Conservation (phyloP, 2,329 filamentous ascomycete genomes). For the Microdochium paspali region DNA sequence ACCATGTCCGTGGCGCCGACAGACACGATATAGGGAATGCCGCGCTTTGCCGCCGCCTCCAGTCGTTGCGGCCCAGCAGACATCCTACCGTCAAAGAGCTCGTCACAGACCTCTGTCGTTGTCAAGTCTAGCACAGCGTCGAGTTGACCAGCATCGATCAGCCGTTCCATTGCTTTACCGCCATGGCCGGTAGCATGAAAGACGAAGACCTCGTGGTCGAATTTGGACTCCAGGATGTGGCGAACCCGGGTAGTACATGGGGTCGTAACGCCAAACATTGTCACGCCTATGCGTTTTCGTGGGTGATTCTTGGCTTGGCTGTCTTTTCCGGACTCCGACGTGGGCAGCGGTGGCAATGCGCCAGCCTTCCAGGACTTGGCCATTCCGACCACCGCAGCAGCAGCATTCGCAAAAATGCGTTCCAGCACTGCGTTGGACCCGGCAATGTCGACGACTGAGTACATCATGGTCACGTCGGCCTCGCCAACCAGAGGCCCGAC, state of each 20-base stretch:
- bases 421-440: slow-evolving; percentile 52
- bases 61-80: slow-evolving; percentile 48
- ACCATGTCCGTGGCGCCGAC: slow-evolving; percentile 50
- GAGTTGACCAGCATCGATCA: slow-evolving; percentile 46
- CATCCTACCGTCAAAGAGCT: slow-evolving; percentile 53
- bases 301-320: neutral
- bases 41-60: slow-evolving; percentile 42
- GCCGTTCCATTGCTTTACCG: slow-evolving; percentile 58
- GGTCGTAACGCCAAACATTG: slow-evolving; percentile 70
- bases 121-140: slow-evolving; percentile 64
- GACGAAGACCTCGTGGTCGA: slow-evolving; percentile 47
- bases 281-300: slow-evolving; percentile 49
- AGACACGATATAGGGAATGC: slow-evolving; percentile 43
- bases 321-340: neutral
- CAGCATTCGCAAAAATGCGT: slow-evolving; percentile 52
- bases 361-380: slow-evolving; percentile 30
- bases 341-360: neutral
- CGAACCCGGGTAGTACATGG: slow-evolving; percentile 51
- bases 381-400: slow-evolving; percentile 50
- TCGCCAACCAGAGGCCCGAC: slow-evolving; percentile 56
- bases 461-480: slow-evolving; percentile 61
- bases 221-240: slow-evolving; percentile 32
- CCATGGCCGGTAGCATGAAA: slow-evolving; percentile 65
- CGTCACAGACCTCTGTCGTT: slow-evolving; percentile 59
- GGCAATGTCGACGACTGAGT: slow-evolving; percentile 62